A percentile compares a stretch with the other conserved stretches of the same genome.
phyloP scores from a whole-genome alignment of 2,329 filamentous ascomycete species.

The Calonectria montana region DNA sequence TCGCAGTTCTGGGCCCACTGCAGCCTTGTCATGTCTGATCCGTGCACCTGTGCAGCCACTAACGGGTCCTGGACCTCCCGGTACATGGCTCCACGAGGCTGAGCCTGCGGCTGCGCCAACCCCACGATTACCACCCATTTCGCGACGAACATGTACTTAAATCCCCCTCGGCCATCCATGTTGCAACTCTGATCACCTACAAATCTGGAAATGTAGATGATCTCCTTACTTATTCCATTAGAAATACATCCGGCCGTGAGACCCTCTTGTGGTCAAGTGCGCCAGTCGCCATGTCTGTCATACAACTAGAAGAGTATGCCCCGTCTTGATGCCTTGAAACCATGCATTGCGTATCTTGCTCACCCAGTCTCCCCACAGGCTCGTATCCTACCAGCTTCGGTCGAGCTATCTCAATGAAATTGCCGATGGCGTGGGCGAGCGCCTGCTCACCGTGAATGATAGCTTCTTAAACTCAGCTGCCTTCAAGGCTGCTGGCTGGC shows the following conservation, averaged over 20 bases:
- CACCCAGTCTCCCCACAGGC: conserved; percentile 57
- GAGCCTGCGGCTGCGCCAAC: conserved; percentile 20
- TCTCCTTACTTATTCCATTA: background rate
- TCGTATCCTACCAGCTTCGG: conserved; percentile 85
- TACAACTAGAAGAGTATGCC: conserved; percentile 53
- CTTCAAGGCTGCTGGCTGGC: conserved; percentile 87
- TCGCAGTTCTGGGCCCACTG: conserved; percentile 26
- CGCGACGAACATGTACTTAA: conserved; percentile 17
- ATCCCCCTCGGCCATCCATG: conserved; percentile 7
- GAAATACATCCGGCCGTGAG: background rate
- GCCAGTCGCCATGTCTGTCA: conserved; percentile 48
- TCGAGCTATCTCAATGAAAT: conserved; percentile 84
- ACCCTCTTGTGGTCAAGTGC: conserved; percentile 10
- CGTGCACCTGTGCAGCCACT: conserved; percentile 36
- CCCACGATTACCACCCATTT: conserved; percentile 28
- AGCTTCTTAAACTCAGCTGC: conserved; percentile 81
- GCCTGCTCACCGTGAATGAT: conserved; percentile 84
- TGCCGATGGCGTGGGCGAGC: conserved; percentile 86
- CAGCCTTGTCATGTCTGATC: conserved; percentile 21
- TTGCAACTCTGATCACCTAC: background rate
- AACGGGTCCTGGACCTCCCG: conserved; percentile 15
- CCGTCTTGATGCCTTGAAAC: background rate
- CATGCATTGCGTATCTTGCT: conserved; percentile 22
- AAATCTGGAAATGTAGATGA: conserved; percentile 34
- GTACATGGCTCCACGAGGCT: conserved; percentile 32